phyloP scores from a whole-genome alignment of 73 alveolate species.

The Diophrys sp. region DNA sequence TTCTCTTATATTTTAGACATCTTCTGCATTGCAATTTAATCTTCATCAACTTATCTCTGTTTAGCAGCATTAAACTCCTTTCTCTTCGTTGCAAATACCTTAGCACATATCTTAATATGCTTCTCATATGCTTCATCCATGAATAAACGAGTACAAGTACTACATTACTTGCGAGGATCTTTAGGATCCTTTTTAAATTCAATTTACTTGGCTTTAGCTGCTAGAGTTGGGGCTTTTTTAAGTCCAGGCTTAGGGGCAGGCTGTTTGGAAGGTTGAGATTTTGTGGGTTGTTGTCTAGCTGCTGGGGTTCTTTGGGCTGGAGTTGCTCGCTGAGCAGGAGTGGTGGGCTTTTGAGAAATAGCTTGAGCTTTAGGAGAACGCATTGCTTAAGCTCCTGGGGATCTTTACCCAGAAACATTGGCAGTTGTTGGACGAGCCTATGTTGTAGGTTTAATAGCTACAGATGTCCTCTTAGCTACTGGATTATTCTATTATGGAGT shows the following conservation, averaged over 20 bases:
- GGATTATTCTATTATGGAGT: too few species aligned
- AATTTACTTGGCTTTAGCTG: slow-evolving; percentile 23
- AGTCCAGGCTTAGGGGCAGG: background rate
- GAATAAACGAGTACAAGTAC: background rate
- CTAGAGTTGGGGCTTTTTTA: slow-evolving; percentile 5
- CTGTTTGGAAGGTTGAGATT: too few species aligned
- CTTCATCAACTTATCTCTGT: background rate
- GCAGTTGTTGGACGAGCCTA: too few species aligned
- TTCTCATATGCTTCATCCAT: slow-evolving; percentile 8
- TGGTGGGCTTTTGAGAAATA: too few species aligned
- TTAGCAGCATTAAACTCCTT: slow-evolving; percentile 3
- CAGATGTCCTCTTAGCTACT: too few species aligned
- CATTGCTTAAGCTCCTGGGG: too few species aligned
- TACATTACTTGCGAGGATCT: slow-evolving; percentile 3
- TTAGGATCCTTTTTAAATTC: slow-evolving; percentile 9
- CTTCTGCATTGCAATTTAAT: background rate
- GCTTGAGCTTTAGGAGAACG: too few species aligned
- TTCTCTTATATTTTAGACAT: background rate
- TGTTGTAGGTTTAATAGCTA: too few species aligned
- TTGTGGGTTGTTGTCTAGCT: too few species aligned
- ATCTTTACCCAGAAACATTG: too few species aligned
- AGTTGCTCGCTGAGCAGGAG: too few species aligned
- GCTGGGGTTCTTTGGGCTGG: too few species aligned
- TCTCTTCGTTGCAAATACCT: slow-evolving; percentile 7
- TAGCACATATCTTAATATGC: slow-evolving; percentile 1